Evolutionary conservation across 2,329 filamentous ascomycete species (phyloP), one percentile per base, ranked within the genome.

Genomic region (Orbilia javanica): DNA sequence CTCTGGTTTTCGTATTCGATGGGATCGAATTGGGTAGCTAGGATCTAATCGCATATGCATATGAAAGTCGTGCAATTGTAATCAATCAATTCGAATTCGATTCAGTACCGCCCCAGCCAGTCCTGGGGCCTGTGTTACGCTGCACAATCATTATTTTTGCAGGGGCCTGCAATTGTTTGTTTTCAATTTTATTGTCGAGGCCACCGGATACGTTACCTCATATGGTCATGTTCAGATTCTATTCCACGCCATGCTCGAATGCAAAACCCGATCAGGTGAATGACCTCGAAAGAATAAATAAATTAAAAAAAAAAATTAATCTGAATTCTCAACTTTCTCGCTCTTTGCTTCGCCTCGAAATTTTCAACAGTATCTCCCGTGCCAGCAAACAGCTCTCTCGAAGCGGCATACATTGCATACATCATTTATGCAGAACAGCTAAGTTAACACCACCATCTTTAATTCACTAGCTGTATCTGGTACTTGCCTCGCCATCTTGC

Each of bases 271-370:
- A 25, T 3, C 25, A 48, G 20, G 4, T 48, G 8, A 29, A 27
- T 48, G 4, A 48, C 4, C 22, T 20, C 44, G n/a, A 31, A 7
- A 4, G 29, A 31, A 31, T 31, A 7, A 7, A 39, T 39, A 39
- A 13, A 39, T 39, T 25, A 27, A 3, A 18, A 15, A 53, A 4
- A 27, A 3, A 18, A 15, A 53, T n/a, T 53, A 13, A 27, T 4
- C 11, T 22, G 50, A 27, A 10, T 53, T 31, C 22, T 34, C 5
- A 27, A 36, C 36, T 31, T 34, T 53, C 10, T 53, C 31, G n/a
- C 10, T 46, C 36, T 44, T 71, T 7, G n/a, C 36, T n/a, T 44
- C 74, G 74, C 74, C 74, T 78, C 67, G 63, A 72, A 78, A 31
- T 50, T 65, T 70, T 62, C 8, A 55, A 27, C 8, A 2, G 20